Evolutionary conservation across 257 asterid species (phyloP), one percentile per base, ranked within the genome.

Genomic region (Nicotiana sylvestris): DNA sequence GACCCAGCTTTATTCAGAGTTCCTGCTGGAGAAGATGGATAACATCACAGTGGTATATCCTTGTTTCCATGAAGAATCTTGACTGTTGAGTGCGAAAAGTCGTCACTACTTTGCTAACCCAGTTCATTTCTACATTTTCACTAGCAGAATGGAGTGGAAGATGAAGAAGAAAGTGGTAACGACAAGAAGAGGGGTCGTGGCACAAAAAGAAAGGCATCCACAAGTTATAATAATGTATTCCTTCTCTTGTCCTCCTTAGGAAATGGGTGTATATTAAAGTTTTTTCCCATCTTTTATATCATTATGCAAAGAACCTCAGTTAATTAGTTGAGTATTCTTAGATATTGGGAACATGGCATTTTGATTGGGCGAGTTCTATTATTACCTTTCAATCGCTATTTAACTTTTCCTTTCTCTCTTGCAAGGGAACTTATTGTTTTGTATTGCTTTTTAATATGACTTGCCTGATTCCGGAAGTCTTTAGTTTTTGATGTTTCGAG

Each of bases 1-100:
- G 89, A 91, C 98, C 18, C 95, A 94, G 62, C 96, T 96, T 82
- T 96, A 89, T 88, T 90, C 98, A 3, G 97, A 94, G 90, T 96
- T 96, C 87, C 86, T 96, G 84, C 90, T 94, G 84, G 99, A 94
- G 86, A 94, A 96, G 89, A 96, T 96, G 97, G 97, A 94, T 77
- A 93, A 93, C 76, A 96, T 96, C 39, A 87, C 98, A 43, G 97
- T 91, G 78, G 76, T 82, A 55, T 74, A 32, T 86, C 82, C 67
- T 9, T 64, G 35, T 15, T 76, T 61, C 76, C 43, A 10, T 60
- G 37, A 39, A 58, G 68, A 82, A 67, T 81, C 66, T 68, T 29
- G 21, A 55, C 62, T 49, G 29, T 33, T 57, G 37, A 39, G 66
- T 72, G 68, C 7, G 2, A 67, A 78, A 43, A 12, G 25, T 39